Percentiles rank a stretch among this genome's conserved stretches.
These are phyloP conservation scores for Fusarium dimerum DNA, from an alignment of 2,329 filamentous ascomycete species.

Conservation along the genomic window DNA sequence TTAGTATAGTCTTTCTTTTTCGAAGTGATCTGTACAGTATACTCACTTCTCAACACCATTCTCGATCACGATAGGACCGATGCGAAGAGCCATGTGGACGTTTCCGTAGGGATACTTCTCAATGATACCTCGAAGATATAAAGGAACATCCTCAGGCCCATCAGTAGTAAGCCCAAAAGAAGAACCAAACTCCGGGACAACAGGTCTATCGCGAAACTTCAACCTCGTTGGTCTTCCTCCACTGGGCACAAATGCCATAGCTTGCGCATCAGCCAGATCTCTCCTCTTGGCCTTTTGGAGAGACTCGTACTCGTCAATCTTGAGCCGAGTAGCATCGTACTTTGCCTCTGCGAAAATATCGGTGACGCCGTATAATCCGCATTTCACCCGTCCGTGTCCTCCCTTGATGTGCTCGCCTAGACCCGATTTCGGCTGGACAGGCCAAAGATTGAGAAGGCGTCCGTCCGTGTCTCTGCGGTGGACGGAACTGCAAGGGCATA, in stretches of 20 bases:
- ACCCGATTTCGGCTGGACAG: conserved; percentile 8
- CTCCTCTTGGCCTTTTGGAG: conserved; percentile 5
- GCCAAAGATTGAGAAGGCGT: conserved; percentile 15
- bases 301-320: conserved; percentile 6
- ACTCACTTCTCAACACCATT: conserved; percentile 40
- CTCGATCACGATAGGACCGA: conserved; percentile 42
- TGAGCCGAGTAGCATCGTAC: conserved; percentile 16
- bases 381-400: conserved; percentile 2
- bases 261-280: not conserved
- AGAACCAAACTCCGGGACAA: conserved; percentile 19
- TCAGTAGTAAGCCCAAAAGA: conserved; percentile 16
- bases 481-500: conserved; percentile 28
- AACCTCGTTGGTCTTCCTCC: conserved; percentile 3
- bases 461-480: conserved; percentile 21
- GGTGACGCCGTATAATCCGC: conserved; percentile 7
- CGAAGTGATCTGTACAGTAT: fast-evolving
- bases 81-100: conserved; percentile 38
- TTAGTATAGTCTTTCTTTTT: not conserved
- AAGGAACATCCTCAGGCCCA: conserved; percentile 26
- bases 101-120: conserved; percentile 36
- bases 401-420: conserved; percentile 12
- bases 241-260: not conserved
- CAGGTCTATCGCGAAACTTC: conserved; percentile 8
- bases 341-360: conserved; percentile 28
- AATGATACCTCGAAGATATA: conserved; percentile 27